phyloP scores from a whole-genome alignment of 257 asterid genomes.

The Solanum raphanifolium region DNA sequence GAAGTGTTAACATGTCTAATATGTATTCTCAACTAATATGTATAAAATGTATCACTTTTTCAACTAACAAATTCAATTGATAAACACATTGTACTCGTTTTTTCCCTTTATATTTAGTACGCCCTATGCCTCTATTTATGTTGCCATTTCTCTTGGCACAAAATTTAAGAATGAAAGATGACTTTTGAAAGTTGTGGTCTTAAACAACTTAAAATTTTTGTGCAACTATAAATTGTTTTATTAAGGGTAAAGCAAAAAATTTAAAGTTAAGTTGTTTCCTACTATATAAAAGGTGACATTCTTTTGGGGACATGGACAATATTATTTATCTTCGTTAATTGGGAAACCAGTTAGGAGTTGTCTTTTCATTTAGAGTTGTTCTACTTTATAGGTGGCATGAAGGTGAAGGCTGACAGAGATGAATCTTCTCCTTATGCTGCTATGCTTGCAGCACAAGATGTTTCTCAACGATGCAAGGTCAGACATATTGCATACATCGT shows the following conservation, averaged over 20 bases:
- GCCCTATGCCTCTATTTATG: background rate
- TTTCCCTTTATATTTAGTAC: background rate
- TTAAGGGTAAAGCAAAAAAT: background rate
- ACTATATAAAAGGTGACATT: background rate
- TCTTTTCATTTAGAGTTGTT: background rate
- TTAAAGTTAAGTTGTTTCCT: background rate
- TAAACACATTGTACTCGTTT: background rate
- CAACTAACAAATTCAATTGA: background rate
- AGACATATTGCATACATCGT: background rate
- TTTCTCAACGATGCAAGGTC: slow-evolving; percentile 87
- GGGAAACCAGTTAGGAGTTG: background rate
- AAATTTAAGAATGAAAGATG: background rate
- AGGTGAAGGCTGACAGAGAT: slow-evolving; percentile 90
- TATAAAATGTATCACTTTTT: background rate
- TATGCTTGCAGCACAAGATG: slow-evolving; percentile 96
- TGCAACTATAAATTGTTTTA: background rate
- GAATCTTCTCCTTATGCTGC: slow-evolving; percentile 96
- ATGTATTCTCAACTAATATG: background rate
- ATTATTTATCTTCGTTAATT: background rate
- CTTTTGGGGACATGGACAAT: background rate
- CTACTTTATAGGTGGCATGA: slow-evolving; percentile 59
- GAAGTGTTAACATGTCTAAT: background rate
- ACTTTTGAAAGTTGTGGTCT: background rate
- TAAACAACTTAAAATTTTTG: no score
- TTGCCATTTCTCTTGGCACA: background rate